Evolutionary conservation across 352 stramenopile genomes (phyloP).

Genomic region (Discostella stelligera): DNA sequence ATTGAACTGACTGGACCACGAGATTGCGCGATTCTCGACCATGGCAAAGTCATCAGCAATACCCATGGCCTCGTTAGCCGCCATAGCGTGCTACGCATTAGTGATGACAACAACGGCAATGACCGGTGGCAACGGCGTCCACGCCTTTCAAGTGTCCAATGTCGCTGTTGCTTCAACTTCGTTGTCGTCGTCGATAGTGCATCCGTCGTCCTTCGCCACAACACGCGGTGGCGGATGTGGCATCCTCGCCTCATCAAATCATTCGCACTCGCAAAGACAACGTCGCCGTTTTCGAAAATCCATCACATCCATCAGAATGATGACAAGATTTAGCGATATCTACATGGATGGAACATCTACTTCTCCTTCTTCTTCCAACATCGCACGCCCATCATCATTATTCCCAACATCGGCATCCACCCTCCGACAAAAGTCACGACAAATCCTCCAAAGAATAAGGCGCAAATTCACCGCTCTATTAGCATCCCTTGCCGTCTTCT

Average conservation of each 20-base stretch:
- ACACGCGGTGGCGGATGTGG: neutral
- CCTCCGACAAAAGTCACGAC: neutral
- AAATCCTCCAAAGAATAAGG: slow-evolving; percentile 11
- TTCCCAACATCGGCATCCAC: neutral
- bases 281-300: neutral
- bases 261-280: neutral
- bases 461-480: slow-evolving; percentile 23
- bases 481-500: slow-evolving; percentile 33
- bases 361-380: neutral
- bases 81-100: neutral
- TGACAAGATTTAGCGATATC: neutral
- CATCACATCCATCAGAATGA: neutral
- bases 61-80: neutral
- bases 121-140: neutral
- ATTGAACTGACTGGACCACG: too few species aligned
- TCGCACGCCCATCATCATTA: neutral
- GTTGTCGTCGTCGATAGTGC: neutral
- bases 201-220: neutral
- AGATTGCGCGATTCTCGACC: neutral
- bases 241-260: neutral
- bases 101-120: neutral
- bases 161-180: neutral
- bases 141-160: neutral
- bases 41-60: neutral
- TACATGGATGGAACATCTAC: neutral